phyloP scores from a whole-genome alignment of 176 grass and related monocot genomes.

The Aegilops speltoides region DNA sequence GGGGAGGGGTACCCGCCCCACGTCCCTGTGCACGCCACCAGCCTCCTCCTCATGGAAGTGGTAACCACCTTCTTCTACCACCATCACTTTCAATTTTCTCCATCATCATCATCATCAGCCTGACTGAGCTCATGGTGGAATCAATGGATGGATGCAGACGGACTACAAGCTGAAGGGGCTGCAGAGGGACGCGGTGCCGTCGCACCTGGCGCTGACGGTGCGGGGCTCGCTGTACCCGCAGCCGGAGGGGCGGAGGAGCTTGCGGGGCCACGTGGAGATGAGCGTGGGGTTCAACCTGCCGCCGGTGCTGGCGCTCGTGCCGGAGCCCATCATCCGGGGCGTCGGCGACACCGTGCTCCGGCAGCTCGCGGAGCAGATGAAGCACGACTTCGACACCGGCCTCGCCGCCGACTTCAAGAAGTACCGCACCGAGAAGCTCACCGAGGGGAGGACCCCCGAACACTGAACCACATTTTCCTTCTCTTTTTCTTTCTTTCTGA shows the following conservation, averaged over 20 bases:
- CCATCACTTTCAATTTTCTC: not conserved
- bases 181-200: conserved; percentile 50
- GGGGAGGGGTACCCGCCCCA: conserved; percentile 72
- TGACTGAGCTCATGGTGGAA: not conserved
- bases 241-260: conserved; percentile 48
- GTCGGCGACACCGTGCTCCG: conserved; percentile 77
- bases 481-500: not conserved
- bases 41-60: conserved; percentile 73
- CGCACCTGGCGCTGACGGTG: conserved; percentile 62
- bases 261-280: conserved; percentile 72
- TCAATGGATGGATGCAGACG: conserved; percentile 35
- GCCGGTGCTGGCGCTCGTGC: conserved; percentile 67
- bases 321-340: conserved; percentile 65
- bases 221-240: conserved; percentile 76
- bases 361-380: conserved; percentile 73
- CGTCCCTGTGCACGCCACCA: conserved; percentile 55
- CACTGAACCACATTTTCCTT: not conserved
- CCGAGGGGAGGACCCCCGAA: not conserved
- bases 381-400: conserved; percentile 56
- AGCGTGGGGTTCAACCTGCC: conserved; percentile 70
- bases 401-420: conserved; percentile 66
- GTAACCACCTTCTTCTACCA: conserved; percentile 20
- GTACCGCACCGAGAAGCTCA: conserved; percentile 68
- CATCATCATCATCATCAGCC: not conserved
- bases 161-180: conserved; percentile 78